Evolutionary conservation across 768 basidiomycete species (phyloP).

Genomic region (Sarcodon aspratus): DNA sequence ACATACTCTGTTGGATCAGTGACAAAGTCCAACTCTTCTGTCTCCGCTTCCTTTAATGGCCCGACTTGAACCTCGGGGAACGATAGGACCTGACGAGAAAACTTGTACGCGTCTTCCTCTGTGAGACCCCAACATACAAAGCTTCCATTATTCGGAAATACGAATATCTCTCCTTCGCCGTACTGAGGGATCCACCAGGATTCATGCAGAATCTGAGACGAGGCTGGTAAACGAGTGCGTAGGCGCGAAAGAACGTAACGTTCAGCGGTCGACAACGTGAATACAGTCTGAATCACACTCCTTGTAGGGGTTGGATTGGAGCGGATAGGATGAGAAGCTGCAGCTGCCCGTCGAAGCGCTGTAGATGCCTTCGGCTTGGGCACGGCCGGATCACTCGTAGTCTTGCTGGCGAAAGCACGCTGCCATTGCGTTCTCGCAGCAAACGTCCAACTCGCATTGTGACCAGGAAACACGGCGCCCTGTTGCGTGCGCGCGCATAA

Average conservation of each 20-base stretch:
- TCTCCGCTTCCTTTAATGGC: constrained; percentile 58
- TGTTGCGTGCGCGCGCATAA: too few species aligned
- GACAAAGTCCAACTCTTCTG: constrained; percentile 88
- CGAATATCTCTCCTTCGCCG: constrained; percentile 73
- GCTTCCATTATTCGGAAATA: constrained; percentile 72
- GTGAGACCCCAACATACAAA: constrained; percentile 86
- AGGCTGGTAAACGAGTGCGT: constrained; percentile 37
- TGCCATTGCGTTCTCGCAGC: too few species aligned
- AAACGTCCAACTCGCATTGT: too few species aligned
- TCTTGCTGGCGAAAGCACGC: not conserved
- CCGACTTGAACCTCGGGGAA: constrained; percentile 50
- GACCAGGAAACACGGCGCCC: too few species aligned
- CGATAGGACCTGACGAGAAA: constrained; percentile 51
- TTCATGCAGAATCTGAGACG: constrained; percentile 56
- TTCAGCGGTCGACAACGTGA: constrained; percentile 82
- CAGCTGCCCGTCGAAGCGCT: constrained; percentile 70
- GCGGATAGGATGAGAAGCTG: constrained; percentile 78
- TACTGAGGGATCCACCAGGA: constrained; percentile 74
- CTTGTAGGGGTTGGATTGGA: constrained; percentile 80
- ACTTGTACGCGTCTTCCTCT: constrained; percentile 61
- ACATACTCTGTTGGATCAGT: constrained; percentile 82
- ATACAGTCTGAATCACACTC: constrained; percentile 66
- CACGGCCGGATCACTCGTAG: constrained; percentile 20
- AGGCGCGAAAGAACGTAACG: constrained; percentile 63
- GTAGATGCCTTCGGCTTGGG: constrained; percentile 77